These are phyloP conservation scores for Chytriomyces sp. DNA, from an alignment of 192 early-diverging fungal species.

Conservation along the genomic window DNA sequence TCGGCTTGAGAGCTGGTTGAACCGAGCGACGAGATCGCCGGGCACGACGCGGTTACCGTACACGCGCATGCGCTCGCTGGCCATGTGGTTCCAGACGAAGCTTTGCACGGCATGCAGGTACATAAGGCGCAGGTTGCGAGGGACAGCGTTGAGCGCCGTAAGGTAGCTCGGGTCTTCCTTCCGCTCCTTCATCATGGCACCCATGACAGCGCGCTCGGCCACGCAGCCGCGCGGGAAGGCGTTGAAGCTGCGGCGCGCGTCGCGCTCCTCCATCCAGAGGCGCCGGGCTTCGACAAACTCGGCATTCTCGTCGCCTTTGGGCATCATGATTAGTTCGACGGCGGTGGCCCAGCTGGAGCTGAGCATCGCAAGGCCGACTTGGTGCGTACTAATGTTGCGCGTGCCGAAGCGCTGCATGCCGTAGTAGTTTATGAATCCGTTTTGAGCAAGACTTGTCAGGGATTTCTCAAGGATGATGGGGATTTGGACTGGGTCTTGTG, in stretches of 20 bases:
- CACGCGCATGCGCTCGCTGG: slow-evolving; percentile 67
- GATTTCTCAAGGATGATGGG: slow-evolving; percentile 48
- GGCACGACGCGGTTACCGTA: slow-evolving; percentile 72
- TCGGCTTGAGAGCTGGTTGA: slow-evolving; percentile 35
- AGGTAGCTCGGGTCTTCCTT: slow-evolving; percentile 45
- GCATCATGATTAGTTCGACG: slow-evolving; percentile 77
- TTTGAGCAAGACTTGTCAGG: slow-evolving; percentile 63
- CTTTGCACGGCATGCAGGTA: slow-evolving; percentile 98
- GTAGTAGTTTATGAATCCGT: slow-evolving; percentile 97
- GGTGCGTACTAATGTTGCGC: slow-evolving; percentile 74
- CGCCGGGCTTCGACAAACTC: slow-evolving; percentile 67
- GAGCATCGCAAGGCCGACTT: slow-evolving; percentile 77
- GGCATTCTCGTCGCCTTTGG: slow-evolving; percentile 72
- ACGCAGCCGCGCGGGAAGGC: slow-evolving; percentile 66
- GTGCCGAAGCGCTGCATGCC: slow-evolving; percentile 99
- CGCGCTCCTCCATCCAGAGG: slow-evolving; percentile 63
- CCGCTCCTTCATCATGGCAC: slow-evolving; percentile 52
- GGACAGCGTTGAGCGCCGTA: slow-evolving; percentile 69
- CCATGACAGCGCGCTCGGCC: slow-evolving; percentile 77
- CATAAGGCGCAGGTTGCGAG: slow-evolving; percentile 83
- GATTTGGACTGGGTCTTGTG: neutral
- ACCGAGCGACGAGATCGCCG: slow-evolving; percentile 78
- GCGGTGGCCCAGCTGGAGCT: slow-evolving; percentile 71
- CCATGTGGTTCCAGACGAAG: slow-evolving; percentile 88
- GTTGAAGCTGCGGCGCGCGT: slow-evolving; percentile 64